Conservation (phyloP, 2,329 filamentous ascomycete genomes). For the Byssothecium circinans region DNA sequence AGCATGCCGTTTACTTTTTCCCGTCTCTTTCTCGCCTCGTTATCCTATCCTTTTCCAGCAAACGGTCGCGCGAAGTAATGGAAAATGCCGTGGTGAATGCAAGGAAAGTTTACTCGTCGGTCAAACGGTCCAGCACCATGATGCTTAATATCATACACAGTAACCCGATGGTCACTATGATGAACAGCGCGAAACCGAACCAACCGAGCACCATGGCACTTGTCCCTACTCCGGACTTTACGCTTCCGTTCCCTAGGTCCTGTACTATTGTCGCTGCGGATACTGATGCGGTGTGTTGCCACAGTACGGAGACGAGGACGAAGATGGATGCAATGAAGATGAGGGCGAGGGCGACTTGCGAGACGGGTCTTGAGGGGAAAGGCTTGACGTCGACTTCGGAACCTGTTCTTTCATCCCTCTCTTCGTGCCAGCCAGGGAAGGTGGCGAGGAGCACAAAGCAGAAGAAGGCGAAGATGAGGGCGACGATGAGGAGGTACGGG, state of each 20-base stretch:
- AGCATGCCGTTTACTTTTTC: no score
- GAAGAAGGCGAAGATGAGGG: conserved; percentile 94
- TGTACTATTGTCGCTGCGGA: conserved; percentile 91
- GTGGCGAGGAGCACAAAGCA: conserved; percentile 93
- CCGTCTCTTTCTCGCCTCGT: neutral
- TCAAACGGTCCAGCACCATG: conserved; percentile 68
- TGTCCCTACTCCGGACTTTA: conserved; percentile 85
- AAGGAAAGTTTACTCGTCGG: conserved; percentile 40
- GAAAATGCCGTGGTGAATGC: neutral
- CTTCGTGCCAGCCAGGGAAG: conserved; percentile 97
- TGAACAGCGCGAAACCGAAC: conserved; percentile 92
- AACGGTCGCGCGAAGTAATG: neutral
- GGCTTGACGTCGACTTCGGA: conserved; percentile 90
- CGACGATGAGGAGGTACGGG: conserved; percentile 97
- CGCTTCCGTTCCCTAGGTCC: conserved; percentile 87
- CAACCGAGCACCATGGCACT: conserved; percentile 96
- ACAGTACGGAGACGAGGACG: conserved; percentile 68
- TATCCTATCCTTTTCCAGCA: neutral
- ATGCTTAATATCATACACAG: conserved; percentile 97
- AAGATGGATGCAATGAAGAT: conserved; percentile 75
- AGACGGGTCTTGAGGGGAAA: conserved; percentile 89
- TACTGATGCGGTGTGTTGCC: conserved; percentile 96
- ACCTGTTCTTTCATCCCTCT: conserved; percentile 72
- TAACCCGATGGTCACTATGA: conserved; percentile 92
- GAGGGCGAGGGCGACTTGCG: conserved; percentile 87